phyloP scores from a whole-genome alignment of 148 eudicot genomes.

The Silene uniflora region DNA sequence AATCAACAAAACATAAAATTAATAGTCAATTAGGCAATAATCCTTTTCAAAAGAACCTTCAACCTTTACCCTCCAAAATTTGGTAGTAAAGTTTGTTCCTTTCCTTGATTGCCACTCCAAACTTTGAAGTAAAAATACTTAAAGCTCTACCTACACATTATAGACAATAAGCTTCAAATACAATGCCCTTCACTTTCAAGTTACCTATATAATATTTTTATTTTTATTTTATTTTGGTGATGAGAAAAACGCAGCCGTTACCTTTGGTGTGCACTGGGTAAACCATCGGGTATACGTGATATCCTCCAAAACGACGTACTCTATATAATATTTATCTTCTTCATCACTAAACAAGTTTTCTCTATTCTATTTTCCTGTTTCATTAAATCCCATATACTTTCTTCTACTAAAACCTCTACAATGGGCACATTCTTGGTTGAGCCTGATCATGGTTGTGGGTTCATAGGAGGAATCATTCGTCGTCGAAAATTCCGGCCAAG shows the following conservation, averaged over 20 bases:
- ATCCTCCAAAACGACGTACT: background rate
- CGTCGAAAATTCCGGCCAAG: conserved; percentile 20
- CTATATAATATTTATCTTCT: background rate
- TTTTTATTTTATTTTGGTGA: background rate
- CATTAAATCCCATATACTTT: too few species aligned
- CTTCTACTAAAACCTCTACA: too few species aligned
- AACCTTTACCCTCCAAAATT: conserved; percentile 2
- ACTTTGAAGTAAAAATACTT: conserved; percentile 19
- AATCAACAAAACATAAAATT: conserved; percentile 1
- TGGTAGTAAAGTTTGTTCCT: conserved; percentile 25
- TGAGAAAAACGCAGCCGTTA: too few species aligned
- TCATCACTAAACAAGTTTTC: too few species aligned
- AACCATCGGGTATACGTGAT: too few species aligned
- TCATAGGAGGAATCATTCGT: conserved; percentile 38
- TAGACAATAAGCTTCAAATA: conserved; percentile 22
- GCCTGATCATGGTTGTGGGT: conserved; percentile 44
- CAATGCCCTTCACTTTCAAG: conserved; percentile 39
- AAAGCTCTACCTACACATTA: conserved; percentile 14
- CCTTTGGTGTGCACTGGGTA: too few species aligned
- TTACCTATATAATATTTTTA: background rate
- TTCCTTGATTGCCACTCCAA: conserved; percentile 30
- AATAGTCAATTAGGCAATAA: background rate
- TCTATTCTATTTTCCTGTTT: too few species aligned
- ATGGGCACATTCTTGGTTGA: conserved; percentile 27
- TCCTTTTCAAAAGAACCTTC: conserved; percentile 14